Percentiles rank a stretch among this genome's conserved stretches.
These are phyloP conservation scores for Volvox carteri DNA, from an alignment of 163 green algal genomes.

Conservation along the genomic window DNA sequence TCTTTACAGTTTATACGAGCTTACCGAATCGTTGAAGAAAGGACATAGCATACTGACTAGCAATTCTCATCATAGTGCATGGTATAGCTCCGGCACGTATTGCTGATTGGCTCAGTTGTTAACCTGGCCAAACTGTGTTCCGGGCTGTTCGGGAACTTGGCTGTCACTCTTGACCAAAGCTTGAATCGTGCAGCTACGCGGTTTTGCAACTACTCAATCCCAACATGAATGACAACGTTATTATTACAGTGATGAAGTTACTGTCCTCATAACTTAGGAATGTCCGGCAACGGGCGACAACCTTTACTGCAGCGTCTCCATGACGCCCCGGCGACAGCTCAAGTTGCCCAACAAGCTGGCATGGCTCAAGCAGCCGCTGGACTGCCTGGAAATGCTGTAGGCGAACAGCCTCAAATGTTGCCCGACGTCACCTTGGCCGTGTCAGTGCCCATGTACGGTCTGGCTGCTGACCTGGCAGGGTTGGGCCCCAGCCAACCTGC, in stretches of 20 bases:
- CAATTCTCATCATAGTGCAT: too few relatives aligned
- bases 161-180: not conserved
- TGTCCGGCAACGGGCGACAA: conserved; percentile 6
- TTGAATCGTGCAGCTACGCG: not conserved
- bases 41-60: too few relatives aligned
- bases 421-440: not conserved
- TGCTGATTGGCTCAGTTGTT: too few relatives aligned
- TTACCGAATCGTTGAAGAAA: too few relatives aligned
- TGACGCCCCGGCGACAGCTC: not conserved
- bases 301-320: not conserved
- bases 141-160: too few relatives aligned
- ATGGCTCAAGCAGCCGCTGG: not conserved
- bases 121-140: too few relatives aligned
- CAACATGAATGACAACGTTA: too few relatives aligned
- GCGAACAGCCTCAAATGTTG: not conserved
- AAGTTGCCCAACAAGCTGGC: not conserved
- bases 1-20: too few relatives aligned
- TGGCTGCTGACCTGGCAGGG: conserved; percentile 30
- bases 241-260: too few relatives aligned
- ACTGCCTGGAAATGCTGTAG: not conserved
- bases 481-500: not conserved
- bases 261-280: too few relatives aligned
- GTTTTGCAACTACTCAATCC: too few relatives aligned
- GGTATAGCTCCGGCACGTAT: too few relatives aligned
- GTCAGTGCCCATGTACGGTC: not conserved